Evolutionary conservation across 352 stramenopile genomes (phyloP).

Genomic region (Phytopythium chamaehyphon): DNA sequence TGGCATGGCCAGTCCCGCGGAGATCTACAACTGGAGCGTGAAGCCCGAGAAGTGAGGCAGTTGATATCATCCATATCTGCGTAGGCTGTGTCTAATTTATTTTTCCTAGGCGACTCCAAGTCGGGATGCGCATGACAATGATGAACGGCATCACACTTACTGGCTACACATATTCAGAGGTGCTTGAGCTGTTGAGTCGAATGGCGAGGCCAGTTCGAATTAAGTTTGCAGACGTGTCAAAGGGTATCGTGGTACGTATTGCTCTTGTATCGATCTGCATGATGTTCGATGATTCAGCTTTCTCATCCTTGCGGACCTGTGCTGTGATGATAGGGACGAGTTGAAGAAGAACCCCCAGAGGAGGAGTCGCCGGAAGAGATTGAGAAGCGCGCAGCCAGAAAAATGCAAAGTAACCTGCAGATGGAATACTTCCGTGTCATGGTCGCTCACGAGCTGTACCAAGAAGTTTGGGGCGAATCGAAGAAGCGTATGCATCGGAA

Average conservation of each 20-base stretch:
- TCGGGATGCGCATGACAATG: conserved; percentile 81
- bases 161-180: conserved; percentile 76
- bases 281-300: neutral
- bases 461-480: conserved; percentile 68
- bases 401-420: conserved; percentile 62
- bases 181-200: conserved; percentile 72
- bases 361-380: conserved; percentile 76
- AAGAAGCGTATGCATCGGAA: conserved; percentile 44
- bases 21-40: conserved; percentile 90
- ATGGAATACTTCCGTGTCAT: conserved; percentile 75
- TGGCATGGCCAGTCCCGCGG: conserved; percentile 75
- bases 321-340: conserved; percentile 28
- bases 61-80: too few species aligned
- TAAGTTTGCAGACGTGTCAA: conserved; percentile 78
- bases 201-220: conserved; percentile 65
- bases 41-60: conserved; percentile 76
- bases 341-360: conserved; percentile 46
- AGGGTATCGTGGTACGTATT: conserved; percentile 70
- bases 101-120: conserved; percentile 39
- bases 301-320: conserved; percentile 2
- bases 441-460: conserved; percentile 70
- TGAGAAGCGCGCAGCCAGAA: conserved; percentile 46
- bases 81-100: too few species aligned
- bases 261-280: neutral
- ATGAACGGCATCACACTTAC: conserved; percentile 76